phyloP scores from a whole-genome alignment of 148 eudicot species.

The Fagopyrum tataricum region DNA sequence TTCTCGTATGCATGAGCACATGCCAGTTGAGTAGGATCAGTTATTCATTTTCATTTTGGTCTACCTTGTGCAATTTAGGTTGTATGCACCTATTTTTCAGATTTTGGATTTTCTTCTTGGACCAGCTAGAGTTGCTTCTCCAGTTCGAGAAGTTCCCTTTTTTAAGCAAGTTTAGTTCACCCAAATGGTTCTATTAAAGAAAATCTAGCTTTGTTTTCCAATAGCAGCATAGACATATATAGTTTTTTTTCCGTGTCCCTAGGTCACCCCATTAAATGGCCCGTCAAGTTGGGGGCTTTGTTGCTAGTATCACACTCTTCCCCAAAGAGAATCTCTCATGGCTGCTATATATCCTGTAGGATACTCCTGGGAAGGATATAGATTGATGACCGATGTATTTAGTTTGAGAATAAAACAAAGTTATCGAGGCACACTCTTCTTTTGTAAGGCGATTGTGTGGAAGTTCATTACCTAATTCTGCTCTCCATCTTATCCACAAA shows the following conservation, averaged over 20 bases:
- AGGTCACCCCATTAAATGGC: neutral
- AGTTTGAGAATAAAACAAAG: neutral
- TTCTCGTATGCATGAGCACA: neutral
- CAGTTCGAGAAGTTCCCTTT: neutral
- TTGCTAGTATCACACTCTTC: neutral
- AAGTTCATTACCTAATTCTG: neutral
- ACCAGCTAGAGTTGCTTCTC: neutral
- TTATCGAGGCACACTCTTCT: neutral
- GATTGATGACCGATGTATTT: neutral
- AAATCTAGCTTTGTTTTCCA: neutral
- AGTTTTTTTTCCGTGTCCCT: neutral
- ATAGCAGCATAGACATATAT: neutral
- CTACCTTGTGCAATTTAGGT: neutral
- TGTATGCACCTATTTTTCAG: neutral
- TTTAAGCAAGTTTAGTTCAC: neutral
- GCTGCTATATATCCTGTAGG: neutral
- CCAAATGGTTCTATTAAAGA: neutral
- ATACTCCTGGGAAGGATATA: neutral
- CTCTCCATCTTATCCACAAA: neutral
- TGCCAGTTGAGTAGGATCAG: neutral
- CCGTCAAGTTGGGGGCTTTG: neutral
- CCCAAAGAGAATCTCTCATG: neutral
- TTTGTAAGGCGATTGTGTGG: neutral
- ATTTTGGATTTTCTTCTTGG: neutral
- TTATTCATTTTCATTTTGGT: neutral